Percentiles rank a stretch among this genome's conserved stretches.
Conservation (phyloP, 371 early-diverging fungal species). For the Actinomortierella ambigua region DNA sequence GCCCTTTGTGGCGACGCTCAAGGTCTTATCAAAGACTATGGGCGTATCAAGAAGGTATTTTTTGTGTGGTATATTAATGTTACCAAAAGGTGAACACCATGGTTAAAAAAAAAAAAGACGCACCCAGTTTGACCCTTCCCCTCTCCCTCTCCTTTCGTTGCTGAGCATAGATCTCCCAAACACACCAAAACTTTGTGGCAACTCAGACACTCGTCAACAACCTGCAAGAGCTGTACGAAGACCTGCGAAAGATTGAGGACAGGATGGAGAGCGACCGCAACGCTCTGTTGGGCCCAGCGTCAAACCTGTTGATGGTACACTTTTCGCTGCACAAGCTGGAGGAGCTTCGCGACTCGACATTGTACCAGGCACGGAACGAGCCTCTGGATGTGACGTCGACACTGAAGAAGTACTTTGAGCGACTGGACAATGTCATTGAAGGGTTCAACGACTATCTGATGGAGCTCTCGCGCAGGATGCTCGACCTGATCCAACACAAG, state of each 20-base stretch:
- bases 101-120: neutral
- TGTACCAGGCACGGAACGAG: constrained; percentile 76
- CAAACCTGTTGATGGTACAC: constrained; percentile 84
- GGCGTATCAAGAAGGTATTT: constrained; percentile 80
- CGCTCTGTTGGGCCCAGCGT: constrained; percentile 68
- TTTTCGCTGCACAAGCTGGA: constrained; percentile 88
- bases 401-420: constrained; percentile 79
- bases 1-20: constrained; percentile 82
- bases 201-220: constrained; percentile 84
- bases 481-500: constrained; percentile 75
- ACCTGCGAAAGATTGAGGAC: constrained; percentile 71
- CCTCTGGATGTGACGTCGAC: constrained; percentile 83
- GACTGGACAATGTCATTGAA: constrained; percentile 77
- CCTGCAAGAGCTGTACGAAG: constrained; percentile 84
- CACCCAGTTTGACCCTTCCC: neutral
- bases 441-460: constrained; percentile 89
- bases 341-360: constrained; percentile 82
- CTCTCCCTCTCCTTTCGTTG: neutral
- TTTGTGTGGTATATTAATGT: neutral
- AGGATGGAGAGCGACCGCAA: constrained; percentile 74
- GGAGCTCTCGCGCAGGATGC: constrained; percentile 75
- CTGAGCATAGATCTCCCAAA: constrained; percentile 73
- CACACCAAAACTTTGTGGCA: constrained; percentile 91
- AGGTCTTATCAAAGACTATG: constrained; percentile 85
- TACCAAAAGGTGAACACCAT: neutral